These are phyloP conservation scores for Kokia cookei DNA, from an alignment of 441 rosid species.

Conservation along the genomic window DNA sequence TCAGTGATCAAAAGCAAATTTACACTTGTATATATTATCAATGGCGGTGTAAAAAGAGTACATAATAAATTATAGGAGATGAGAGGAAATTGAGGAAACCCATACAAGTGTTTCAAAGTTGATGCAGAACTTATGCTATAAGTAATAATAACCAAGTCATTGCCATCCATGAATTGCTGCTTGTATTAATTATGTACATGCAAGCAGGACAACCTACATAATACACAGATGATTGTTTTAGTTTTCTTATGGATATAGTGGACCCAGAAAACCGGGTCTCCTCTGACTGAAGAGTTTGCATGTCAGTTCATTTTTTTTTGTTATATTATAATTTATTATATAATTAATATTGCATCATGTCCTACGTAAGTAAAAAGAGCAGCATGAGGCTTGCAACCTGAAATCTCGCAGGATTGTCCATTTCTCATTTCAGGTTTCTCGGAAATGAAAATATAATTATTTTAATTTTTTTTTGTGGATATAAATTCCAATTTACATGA, in stretches of 20 bases:
- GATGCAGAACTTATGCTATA: background rate
- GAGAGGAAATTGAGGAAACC: slow-evolving; percentile 5
- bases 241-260: background rate
- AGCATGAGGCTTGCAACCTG: background rate
- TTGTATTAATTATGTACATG: background rate
- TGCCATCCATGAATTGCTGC: background rate
- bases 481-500: background rate
- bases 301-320: background rate
- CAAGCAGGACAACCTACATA: background rate
- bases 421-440: background rate
- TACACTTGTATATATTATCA: background rate
- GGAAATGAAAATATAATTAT: background rate
- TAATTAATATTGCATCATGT: background rate
- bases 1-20: background rate
- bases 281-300: background rate
- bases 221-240: background rate
- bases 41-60: slow-evolving; percentile 4
- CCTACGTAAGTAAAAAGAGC: background rate
- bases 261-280: background rate
- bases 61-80: background rate
- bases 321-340: background rate
- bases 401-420: background rate
- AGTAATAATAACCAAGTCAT: background rate
- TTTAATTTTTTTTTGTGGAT: background rate
- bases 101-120: background rate